A percentile compares a stretch with the other conserved stretches of the same genome.
phyloP scores from a whole-genome alignment of 2,329 filamentous ascomycete species.

The Sphaerulina musiva region DNA sequence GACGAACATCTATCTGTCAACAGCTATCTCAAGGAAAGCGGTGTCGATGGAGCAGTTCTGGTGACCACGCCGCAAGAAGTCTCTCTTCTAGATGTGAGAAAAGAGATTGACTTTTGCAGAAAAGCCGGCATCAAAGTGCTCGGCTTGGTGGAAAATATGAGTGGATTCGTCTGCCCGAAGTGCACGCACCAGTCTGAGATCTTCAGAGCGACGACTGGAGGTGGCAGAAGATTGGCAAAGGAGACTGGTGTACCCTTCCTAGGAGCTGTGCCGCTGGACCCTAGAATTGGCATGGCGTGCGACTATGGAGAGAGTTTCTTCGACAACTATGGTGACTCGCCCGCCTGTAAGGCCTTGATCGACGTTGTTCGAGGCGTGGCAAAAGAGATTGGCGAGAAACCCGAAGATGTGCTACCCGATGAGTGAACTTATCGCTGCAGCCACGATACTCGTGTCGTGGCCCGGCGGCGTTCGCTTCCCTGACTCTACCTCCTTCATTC shows the following conservation, averaged over 20 bases:
- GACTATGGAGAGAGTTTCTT: constrained; percentile 98
- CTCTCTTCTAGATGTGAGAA: constrained; percentile 81
- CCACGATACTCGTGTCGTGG: not conserved
- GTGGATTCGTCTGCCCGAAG: constrained; percentile 88
- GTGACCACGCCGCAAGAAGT: constrained; percentile 96
- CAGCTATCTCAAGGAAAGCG: constrained; percentile 79
- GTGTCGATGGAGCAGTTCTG: constrained; percentile 87
- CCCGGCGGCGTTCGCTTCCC: not conserved
- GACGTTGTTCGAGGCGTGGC: constrained; percentile 66
- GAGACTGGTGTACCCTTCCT: constrained; percentile 86
- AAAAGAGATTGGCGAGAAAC: constrained; percentile 30
- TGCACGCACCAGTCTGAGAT: constrained; percentile 77
- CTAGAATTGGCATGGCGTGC: constrained; percentile 89
- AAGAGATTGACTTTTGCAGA: constrained; percentile 94
- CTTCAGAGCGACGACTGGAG: constrained; percentile 85
- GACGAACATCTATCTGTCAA: constrained; percentile 96
- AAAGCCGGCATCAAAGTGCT: constrained; percentile 87
- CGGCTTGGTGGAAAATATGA: constrained; percentile 96
- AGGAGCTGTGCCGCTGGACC: constrained; percentile 84
- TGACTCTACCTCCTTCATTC: no score
- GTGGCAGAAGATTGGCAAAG: constrained; percentile 69
- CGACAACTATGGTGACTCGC: constrained; percentile 86
- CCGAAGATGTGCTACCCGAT: constrained; percentile 28
- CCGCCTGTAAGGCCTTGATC: constrained; percentile 75
- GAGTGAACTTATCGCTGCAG: constrained; percentile 15